Percentiles rank a stretch among this genome's conserved stretches.
These are phyloP conservation scores for Rubroshorea leprosula DNA, from an alignment of 345 rosid species.

Conservation along the genomic window DNA sequence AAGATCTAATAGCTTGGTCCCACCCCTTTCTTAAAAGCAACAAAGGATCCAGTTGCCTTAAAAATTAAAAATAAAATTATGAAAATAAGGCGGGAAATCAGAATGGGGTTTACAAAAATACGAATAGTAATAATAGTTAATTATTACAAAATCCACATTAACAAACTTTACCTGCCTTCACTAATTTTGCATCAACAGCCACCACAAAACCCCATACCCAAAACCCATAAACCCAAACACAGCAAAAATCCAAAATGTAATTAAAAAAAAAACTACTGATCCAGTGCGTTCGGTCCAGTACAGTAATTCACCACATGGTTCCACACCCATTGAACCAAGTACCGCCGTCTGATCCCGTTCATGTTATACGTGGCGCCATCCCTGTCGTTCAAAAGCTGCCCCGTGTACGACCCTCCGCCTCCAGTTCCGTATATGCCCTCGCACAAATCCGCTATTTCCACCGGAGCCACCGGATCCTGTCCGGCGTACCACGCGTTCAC, in stretches of 20 bases:
- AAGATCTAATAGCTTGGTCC: too few relatives aligned
- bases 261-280: slow-evolving; percentile 30
- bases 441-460: slow-evolving; percentile 89
- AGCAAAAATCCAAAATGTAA: too few relatives aligned
- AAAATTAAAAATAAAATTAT: too few relatives aligned
- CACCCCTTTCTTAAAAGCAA: too few relatives aligned
- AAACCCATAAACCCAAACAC: not conserved
- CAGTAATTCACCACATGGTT: slow-evolving; percentile 73
- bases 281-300: slow-evolving; percentile 91
- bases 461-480: slow-evolving; percentile 77
- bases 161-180: not conserved
- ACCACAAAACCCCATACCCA: not conserved
- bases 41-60: too few relatives aligned
- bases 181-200: slow-evolving; percentile 5
- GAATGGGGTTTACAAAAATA: not conserved
- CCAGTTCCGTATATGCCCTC: slow-evolving; percentile 98
- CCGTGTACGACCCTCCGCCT: slow-evolving; percentile 96
- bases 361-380: slow-evolving; percentile 85
- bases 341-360: slow-evolving; percentile 79
- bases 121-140: not conserved
- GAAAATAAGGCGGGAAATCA: not conserved
- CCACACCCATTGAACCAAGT: slow-evolving; percentile 95
- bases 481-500: slow-evolving; percentile 99
- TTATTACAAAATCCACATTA: not conserved
- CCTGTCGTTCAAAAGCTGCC: slow-evolving; percentile 60